Evolutionary conservation across 306 rosid species (phyloP).

Genomic region (Quercus parvula): DNA sequence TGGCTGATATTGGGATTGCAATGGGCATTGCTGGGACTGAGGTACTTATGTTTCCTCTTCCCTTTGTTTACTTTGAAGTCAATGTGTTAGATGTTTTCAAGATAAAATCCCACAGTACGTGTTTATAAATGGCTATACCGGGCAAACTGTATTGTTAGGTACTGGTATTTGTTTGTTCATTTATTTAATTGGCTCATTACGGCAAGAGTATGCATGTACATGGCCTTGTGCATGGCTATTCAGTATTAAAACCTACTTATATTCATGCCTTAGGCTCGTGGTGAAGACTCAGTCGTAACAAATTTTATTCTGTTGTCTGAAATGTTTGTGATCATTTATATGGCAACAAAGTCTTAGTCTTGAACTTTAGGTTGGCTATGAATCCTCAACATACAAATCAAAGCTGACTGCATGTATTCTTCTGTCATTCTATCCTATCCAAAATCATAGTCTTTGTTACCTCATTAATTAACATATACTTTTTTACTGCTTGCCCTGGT

Average conservation of each 20-base stretch:
- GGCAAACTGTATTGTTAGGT: neutral
- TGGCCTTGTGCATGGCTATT: neutral
- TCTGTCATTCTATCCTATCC: too few species aligned
- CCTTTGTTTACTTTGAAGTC: neutral
- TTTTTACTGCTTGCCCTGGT: too few species aligned
- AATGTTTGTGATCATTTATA: neutral
- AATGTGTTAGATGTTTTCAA: neutral
- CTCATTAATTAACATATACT: too few species aligned
- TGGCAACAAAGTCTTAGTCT: too few species aligned
- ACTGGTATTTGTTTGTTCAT: neutral
- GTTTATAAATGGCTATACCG: neutral
- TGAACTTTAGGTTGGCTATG: too few species aligned
- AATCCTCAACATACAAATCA: too few species aligned
- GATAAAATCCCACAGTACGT: neutral
- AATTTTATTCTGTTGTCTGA: neutral
- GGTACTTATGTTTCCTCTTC: conserved; percentile 35
- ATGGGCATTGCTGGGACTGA: conserved; percentile 98
- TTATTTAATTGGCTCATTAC: neutral
- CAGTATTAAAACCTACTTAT: neutral
- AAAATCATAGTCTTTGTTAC: too few species aligned
- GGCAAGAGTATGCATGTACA: neutral
- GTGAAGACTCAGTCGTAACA: neutral
- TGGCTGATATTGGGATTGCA: conserved; percentile 96
- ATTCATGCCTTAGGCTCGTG: neutral
- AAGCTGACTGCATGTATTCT: too few species aligned